Evolutionary conservation across 2,329 filamentous ascomycete genomes (phyloP).

Genomic region (Ceratocystis papillata): DNA sequence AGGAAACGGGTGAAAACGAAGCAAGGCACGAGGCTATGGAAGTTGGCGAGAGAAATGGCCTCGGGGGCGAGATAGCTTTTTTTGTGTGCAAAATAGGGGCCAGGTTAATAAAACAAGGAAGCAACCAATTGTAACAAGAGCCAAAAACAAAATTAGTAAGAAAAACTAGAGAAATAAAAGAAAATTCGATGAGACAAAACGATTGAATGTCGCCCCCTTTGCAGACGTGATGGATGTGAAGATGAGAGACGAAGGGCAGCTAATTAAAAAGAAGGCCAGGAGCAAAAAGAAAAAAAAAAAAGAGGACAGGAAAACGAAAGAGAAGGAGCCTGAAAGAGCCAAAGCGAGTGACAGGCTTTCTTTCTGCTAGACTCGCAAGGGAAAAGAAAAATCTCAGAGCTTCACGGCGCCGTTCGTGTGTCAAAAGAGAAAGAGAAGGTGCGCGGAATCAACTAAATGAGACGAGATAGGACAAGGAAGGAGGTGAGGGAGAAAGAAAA

Average conservation of each 20-base stretch:
- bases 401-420: neutral
- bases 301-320: neutral
- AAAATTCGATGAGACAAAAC: neutral
- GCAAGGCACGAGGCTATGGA: neutral
- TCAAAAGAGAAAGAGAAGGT: slow-evolving; percentile 7
- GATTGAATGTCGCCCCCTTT: neutral
- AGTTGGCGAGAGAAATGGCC: neutral
- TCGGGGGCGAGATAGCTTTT: neutral
- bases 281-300: neutral
- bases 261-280: neutral
- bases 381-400: neutral
- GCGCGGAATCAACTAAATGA: neutral
- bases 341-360: slow-evolving; percentile 13
- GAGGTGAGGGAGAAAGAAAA: slow-evolving; percentile 14
- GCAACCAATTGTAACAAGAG: neutral
- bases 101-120: too few relatives aligned
- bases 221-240: neutral
- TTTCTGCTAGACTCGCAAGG: neutral
- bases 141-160: neutral
- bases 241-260: neutral
- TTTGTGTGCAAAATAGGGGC: neutral
- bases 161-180: neutral
- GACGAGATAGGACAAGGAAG: slow-evolving; percentile 8
- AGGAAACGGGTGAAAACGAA: neutral
- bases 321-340: neutral